A percentile compares a stretch with the other conserved stretches of the same genome.
phyloP scores from a whole-genome alignment of 306 rosid genomes.

The Gillenia trifoliata region DNA sequence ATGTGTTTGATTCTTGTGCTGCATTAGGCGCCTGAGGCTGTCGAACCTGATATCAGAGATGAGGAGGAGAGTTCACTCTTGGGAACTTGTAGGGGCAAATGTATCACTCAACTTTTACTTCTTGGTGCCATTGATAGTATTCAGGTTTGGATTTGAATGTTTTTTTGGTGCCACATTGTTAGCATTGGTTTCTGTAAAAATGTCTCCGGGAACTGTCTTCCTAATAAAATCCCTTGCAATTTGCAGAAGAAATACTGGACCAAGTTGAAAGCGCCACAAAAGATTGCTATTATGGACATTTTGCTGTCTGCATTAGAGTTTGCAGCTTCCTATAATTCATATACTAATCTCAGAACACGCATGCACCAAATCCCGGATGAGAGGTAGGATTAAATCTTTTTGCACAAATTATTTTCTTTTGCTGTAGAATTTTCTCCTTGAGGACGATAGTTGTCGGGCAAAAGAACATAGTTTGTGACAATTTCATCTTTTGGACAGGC shows the following conservation, averaged over 20 bases:
- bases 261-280: conserved; percentile 67
- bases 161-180: neutral
- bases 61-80: conserved; percentile 78
- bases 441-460: neutral
- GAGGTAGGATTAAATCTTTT: conserved; percentile 42
- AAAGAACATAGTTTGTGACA: conserved; percentile 9
- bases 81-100: conserved; percentile 78
- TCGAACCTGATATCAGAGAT: conserved; percentile 59
- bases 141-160: conserved; percentile 60
- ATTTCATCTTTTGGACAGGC: conserved; percentile 58
- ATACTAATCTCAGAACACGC: conserved; percentile 75
- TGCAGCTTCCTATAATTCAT: conserved; percentile 91
- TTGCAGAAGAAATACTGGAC: conserved; percentile 95
- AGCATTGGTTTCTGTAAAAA: conserved; percentile 1
- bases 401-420: neutral
- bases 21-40: conserved; percentile 60
- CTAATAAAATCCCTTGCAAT: conserved; percentile 11
- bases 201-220: conserved; percentile 11
- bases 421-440: conserved; percentile 13
- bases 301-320: conserved; percentile 80
- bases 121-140: conserved; percentile 85
- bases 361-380: conserved; percentile 83
- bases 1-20: conserved; percentile 16
- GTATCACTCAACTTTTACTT: conserved; percentile 89
- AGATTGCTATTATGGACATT: conserved; percentile 75